A percentile compares a stretch with the other conserved stretches of the same genome.
Evolutionary conservation across 371 early-diverging fungal genomes (phyloP).

Genomic region (Vittaforma corneae): DNA sequence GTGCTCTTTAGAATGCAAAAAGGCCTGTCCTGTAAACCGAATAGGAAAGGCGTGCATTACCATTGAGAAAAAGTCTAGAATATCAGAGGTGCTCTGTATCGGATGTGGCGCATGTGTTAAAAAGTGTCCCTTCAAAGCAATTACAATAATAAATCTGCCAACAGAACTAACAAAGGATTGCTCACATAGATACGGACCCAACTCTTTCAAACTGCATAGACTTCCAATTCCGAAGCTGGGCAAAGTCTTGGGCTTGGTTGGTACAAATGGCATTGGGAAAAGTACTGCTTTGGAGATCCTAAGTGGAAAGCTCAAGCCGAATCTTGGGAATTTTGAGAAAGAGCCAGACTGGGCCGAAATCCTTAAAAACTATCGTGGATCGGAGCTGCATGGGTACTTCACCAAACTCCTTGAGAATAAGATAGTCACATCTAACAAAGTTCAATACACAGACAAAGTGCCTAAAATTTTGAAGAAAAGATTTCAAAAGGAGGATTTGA

Average conservation of each 20-base stretch:
- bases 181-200: constrained; percentile 90
- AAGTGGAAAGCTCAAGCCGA: constrained; percentile 89
- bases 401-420: constrained; percentile 73
- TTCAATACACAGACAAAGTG: constrained; percentile 91
- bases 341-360: constrained; percentile 92
- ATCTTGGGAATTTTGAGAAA: constrained; percentile 68
- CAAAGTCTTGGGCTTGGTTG: constrained; percentile 92
- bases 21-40: constrained; percentile 71
- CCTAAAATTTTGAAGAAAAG: constrained; percentile 71
- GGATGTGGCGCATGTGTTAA: constrained; percentile 98
- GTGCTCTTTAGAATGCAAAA: constrained; percentile 92
- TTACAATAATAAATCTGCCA: constrained; percentile 92
- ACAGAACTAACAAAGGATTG: constrained; percentile 86
- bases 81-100: constrained; percentile 92
- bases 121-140: constrained; percentile 96
- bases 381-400: constrained; percentile 95
- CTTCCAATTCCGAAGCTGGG: constrained; percentile 90
- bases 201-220: constrained; percentile 96
- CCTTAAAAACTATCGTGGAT: constrained; percentile 87
- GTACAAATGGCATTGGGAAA: constrained; percentile 95
- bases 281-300: constrained; percentile 91
- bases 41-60: constrained; percentile 62
- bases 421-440: constrained; percentile 72
- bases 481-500: constrained; percentile 37
- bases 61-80: constrained; percentile 63